Conservation (phyloP, 75 land plant species). For the Pinus tabuliformis region DNA sequence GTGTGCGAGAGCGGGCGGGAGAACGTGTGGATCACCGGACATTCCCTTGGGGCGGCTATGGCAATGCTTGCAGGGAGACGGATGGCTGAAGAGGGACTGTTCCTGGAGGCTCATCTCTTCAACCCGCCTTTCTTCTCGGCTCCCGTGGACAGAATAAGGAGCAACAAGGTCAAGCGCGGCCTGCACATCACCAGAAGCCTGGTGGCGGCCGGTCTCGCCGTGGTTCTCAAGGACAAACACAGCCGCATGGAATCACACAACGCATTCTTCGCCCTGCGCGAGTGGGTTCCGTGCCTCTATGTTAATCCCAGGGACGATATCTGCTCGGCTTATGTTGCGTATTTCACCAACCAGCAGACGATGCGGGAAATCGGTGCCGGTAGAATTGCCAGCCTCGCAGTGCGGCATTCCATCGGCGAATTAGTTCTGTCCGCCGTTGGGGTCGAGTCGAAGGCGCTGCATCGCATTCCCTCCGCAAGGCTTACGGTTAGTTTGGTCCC, state of each 20-base stretch:
- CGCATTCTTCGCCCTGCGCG: slow-evolving; percentile 24
- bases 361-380: slow-evolving; percentile 58
- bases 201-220: slow-evolving; percentile 52
- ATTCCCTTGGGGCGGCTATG: slow-evolving; percentile 69
- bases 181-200: slow-evolving; percentile 45
- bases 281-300: slow-evolving; percentile 53
- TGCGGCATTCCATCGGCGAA: slow-evolving; percentile 40
- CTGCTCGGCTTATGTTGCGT: slow-evolving; percentile 53
- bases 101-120: slow-evolving; percentile 49
- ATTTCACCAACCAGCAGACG: slow-evolving; percentile 41
- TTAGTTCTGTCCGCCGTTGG: slow-evolving; percentile 28
- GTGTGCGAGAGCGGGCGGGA: slow-evolving; percentile 9
- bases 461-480: slow-evolving; percentile 53
- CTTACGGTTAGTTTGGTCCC: slow-evolving; percentile 19
- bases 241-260: slow-evolving; percentile 4
- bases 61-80: slow-evolving; percentile 43
- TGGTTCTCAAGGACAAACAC: slow-evolving; percentile 12
- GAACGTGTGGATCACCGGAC: slow-evolving; percentile 59
- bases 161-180: slow-evolving; percentile 37
- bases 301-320: slow-evolving; percentile 48
- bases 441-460: slow-evolving; percentile 25
- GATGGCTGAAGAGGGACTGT: slow-evolving; percentile 36
- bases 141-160: slow-evolving; percentile 50
- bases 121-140: slow-evolving; percentile 61
- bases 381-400: slow-evolving; percentile 20